Base-by-base conservation (phyloP, 352 stramenopile species). In the Pythium pectinolyticum region DNA sequence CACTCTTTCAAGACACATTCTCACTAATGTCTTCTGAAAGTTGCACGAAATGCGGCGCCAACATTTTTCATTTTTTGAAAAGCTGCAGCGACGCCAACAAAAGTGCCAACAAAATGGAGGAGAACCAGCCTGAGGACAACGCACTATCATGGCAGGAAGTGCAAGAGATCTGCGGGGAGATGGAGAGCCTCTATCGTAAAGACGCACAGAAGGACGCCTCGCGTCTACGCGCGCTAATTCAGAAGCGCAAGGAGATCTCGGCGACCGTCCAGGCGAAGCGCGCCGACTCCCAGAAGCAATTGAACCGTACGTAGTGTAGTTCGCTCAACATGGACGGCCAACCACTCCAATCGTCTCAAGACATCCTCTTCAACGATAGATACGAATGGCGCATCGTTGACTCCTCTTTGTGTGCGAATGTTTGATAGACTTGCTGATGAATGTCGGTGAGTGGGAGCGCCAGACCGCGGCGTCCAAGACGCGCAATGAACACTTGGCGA, bases 361-460 rank as follows among this genome's bases (percentile, higher is more conserved):
- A 43, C 8, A 43, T 17, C 8, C 11, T 43, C 12, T 43, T 19
- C 8, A 22, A 19, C 35, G 15, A n/a, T 7, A 19, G 35, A 43
- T 43, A 3, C n/a, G n/a, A n/a, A n/a, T n/a, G n/a, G n/a, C n/a
- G n/a, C 1, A 20, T 31, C 20, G 24, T 24, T 50, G 43, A 50
- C 43, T 7, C 43, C 15, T 39, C 27, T 30, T 59, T 12, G 8
- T 65, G 30, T 50, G 27, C 20, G 34, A 19, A 31, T 43, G 6
- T 4, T 15, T 1, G 15, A 22, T 45, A 92, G 80, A 89, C 35
- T 50, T 90, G 50, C 67, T 86, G 37, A 67, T 65, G 17, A 88
- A 88, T 32, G 52, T 90, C 41, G 77, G 69, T 11, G 79, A 92
- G 25, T 90, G 83, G 81, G 78, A 90, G 59, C 63, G 84, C 30